A percentile compares a stretch with the other conserved stretches of the same genome.
Conservation (phyloP, 176 grass and related monocot genomes). For the Cymbopogon citratus region DNA sequence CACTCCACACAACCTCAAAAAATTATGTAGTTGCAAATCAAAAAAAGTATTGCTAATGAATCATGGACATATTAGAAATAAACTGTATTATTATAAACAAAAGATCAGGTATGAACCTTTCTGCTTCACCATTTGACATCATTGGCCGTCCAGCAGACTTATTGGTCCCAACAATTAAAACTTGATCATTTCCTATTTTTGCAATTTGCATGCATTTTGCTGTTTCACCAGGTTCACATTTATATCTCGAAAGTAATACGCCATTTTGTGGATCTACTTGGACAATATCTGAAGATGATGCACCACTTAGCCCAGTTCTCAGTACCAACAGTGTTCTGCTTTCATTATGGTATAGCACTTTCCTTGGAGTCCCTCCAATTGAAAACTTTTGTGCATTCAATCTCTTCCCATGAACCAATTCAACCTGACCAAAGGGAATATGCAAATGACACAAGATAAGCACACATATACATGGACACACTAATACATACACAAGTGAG, state of each 20-base stretch:
- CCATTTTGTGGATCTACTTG: constrained; percentile 85
- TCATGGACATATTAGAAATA: background rate
- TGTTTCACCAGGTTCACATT: constrained; percentile 86
- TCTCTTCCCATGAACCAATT: constrained; percentile 92
- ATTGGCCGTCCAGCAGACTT: constrained; percentile 65
- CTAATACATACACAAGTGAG: background rate
- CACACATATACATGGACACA: background rate
- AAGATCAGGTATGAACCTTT: constrained; percentile 48
- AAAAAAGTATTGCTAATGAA: constrained; percentile 23
- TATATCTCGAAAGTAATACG: constrained; percentile 76
- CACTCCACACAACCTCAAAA: constrained; percentile 3
- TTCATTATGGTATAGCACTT: constrained; percentile 86
- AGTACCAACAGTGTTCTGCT: constrained; percentile 82
- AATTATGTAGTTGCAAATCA: background rate
- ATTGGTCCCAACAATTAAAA: constrained; percentile 86
- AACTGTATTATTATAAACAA: constrained; percentile 15
- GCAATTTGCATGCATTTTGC: constrained; percentile 95
- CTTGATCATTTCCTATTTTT: constrained; percentile 76
- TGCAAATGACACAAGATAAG: background rate
- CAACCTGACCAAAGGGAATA: constrained; percentile 52
- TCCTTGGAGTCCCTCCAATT: constrained; percentile 81
- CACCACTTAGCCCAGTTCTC: constrained; percentile 67
- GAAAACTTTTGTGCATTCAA: constrained; percentile 90
- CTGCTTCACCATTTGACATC: constrained; percentile 95
- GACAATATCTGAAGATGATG: constrained; percentile 76